Evolutionary conservation across 2,329 filamentous ascomycete species (phyloP), one percentile per base, ranked within the genome.

Genomic region (Dryadomyces quercus-mongolicae): DNA sequence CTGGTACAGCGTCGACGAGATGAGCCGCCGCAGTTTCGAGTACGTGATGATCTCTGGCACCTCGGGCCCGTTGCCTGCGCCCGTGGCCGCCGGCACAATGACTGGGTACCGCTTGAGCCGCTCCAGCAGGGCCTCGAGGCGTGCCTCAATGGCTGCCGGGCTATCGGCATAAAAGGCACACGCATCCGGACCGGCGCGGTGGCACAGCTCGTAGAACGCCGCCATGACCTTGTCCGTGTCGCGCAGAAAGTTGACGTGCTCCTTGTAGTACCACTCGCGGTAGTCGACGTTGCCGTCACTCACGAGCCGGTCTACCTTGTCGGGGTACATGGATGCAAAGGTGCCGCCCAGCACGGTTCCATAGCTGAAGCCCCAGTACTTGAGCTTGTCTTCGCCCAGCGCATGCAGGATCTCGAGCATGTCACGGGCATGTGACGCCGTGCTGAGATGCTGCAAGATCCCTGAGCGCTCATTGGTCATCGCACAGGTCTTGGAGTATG

Each of bases 281-380:
- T 81, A 77, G 58, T 77, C 74, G 15, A 75, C 73, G 50, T 77
- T 77, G 25, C 74, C 74, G 56, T 80, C 77, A 54, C 74, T 73
- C 2, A 78, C 71, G 9, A 80, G 62, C 15, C 75, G 67, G 45
- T 72, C 74, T 1, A 80, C 70, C 47, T 68, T 68, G 31, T 77
- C 72, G 1, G 76, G 76, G 53, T 71, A 78, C 65, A 79, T 68
- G 2, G 73, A 68, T 3, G 76, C 76, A 61, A 78, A 78, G 0
- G 71, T 72, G 13, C 71, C 73, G 3, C 76, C 77, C 0, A 80
- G 66, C 2, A 78, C 61, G 8, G 75, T 77, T 10, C 76, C 76
- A 57, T 80, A 80, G 58, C 74, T 78, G 55, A 78, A 73, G 1
- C 76, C 77, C 75, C 75, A 79, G 61, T 77, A 79, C 47, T 66